Evolutionary conservation across 768 basidiomycete genomes (phyloP).

Genomic region (Rhizopogon vulgaris): DNA sequence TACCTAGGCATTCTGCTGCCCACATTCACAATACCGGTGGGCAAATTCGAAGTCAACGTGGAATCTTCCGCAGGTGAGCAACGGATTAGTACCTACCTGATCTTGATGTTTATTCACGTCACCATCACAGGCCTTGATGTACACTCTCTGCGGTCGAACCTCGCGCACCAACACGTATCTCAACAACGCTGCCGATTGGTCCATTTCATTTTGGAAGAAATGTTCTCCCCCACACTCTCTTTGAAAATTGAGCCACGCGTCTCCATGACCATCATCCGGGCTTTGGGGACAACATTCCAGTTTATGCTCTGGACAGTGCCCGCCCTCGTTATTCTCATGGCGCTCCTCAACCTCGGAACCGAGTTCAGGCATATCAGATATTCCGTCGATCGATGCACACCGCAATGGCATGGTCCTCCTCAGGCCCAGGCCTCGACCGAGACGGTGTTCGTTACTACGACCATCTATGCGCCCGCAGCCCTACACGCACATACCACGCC

Average conservation of each 20-base stretch:
- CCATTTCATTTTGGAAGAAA: conserved; percentile 51
- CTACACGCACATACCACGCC: conserved; percentile 4
- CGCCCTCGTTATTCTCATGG: conserved; percentile 10
- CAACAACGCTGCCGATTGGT: conserved; percentile 41
- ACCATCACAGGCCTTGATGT: conserved; percentile 34
- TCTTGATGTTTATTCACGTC: conserved; percentile 4
- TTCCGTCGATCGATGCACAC: conserved; percentile 16
- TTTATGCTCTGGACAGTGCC: conserved; percentile 13
- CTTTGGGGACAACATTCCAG: conserved; percentile 10
- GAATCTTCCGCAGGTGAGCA: conserved; percentile 44
- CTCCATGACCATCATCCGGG: conserved; percentile 3
- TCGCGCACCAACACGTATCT: conserved; percentile 41
- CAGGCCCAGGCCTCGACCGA: conserved; percentile 8
- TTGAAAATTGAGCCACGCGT: conserved; percentile 19
- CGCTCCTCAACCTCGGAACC: conserved; percentile 19
- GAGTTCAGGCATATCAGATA: conserved; percentile 21
- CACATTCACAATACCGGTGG: conserved; percentile 66
- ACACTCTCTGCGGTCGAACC: conserved; percentile 45
- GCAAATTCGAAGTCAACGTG: conserved; percentile 57
- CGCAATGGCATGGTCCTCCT: conserved; percentile 4
- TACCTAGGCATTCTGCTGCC: conserved; percentile 53
- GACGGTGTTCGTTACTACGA: conserved; percentile 27
- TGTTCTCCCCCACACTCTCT: conserved; percentile 52
- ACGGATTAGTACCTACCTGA: not conserved
- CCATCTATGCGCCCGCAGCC: conserved; percentile 13